Conservation (phyloP, 768 basidiomycete genomes). For the Tylopilus felleus region DNA sequence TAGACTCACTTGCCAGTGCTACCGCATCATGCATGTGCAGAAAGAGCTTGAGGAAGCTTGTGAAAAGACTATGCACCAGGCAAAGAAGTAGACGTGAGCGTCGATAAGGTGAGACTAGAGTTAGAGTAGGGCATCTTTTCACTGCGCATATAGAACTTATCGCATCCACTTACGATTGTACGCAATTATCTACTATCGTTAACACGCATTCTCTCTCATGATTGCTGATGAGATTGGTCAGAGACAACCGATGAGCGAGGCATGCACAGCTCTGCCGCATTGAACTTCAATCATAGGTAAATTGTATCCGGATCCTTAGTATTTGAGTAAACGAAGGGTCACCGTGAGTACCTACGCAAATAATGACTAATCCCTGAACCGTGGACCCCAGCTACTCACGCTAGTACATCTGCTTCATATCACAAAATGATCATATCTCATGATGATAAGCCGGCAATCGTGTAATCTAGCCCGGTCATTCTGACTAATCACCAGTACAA, state of each 20-base stretch:
- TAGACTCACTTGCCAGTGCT: slow-evolving; percentile 81
- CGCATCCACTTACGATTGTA: slow-evolving; percentile 14
- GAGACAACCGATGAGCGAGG: neutral
- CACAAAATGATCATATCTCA: too few species aligned
- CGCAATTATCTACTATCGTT: slow-evolving; percentile 7
- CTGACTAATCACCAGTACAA: too few species aligned
- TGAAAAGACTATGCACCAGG: slow-evolving; percentile 66
- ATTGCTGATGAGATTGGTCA: too few species aligned
- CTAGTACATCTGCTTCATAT: too few species aligned
- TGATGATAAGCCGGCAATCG: too few species aligned
- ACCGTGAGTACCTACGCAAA: too few species aligned
- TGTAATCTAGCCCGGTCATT: too few species aligned
- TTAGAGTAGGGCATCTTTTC: slow-evolving; percentile 3
- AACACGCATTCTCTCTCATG: slow-evolving; percentile 4
- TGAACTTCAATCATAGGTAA: too few species aligned
- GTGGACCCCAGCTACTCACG: too few species aligned
- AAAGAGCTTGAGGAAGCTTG: slow-evolving; percentile 86
- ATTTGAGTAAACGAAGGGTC: too few species aligned
- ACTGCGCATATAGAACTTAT: slow-evolving; percentile 18
- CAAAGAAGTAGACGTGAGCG: slow-evolving; percentile 59
- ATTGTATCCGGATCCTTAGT: too few species aligned
- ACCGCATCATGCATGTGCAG: slow-evolving; percentile 80
- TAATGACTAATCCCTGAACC: too few species aligned
- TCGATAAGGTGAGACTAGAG: neutral
- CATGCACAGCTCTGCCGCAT: neutral